Base-by-base conservation (phyloP, 2,329 filamentous ascomycete genomes). In the Colletotrichum zoysiae region DNA sequence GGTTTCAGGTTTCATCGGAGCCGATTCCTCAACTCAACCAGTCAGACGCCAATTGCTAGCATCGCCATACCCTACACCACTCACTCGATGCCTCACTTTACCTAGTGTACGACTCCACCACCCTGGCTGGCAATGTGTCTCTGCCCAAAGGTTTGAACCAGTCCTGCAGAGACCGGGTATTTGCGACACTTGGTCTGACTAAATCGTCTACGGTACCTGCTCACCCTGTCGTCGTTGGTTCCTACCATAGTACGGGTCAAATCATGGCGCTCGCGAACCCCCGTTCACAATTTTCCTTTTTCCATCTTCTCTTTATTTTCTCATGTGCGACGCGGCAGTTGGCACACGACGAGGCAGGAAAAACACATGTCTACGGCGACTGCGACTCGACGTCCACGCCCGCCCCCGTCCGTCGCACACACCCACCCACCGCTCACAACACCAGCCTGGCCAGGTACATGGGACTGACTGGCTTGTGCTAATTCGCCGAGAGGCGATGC, bases 71-170 rank as follows among this genome's bases (percentile, higher is more conserved):
- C 35, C 51, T 68, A 65, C 63, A 71, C 50, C 64, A 8, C 50
- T 51, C 18, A 16, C 44, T 46, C 16, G 30, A 30, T 30, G 30
- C 50, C 14, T 53, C 48, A 51, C 48, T 23, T 59, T 46, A 44
- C 16, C 16, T 5, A 20, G 12, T 5, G 3, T n/a, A 30, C 58
- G 20, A 48, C 53, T 70, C 59, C 66, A 57, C 56, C 53, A 14
- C 48, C 59, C 55, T 60, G 50, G 59, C 55, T 60, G 50, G 53
- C 66, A 59, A 72, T 65, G 60, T 65, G 70, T 72, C 70, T 65
- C 70, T 65, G 70, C 70, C 66, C 59, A 61, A 68, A 57, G 33
- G 20, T 35, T 55, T 40, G 18, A 46, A 53, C 58, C 56, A 50
- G 30, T 63, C 57, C 57, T 71, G 64, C 64, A 58, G 53, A 71